Conservation (phyloP, 331 rosid genomes). For the Saraca asoca region DNA sequence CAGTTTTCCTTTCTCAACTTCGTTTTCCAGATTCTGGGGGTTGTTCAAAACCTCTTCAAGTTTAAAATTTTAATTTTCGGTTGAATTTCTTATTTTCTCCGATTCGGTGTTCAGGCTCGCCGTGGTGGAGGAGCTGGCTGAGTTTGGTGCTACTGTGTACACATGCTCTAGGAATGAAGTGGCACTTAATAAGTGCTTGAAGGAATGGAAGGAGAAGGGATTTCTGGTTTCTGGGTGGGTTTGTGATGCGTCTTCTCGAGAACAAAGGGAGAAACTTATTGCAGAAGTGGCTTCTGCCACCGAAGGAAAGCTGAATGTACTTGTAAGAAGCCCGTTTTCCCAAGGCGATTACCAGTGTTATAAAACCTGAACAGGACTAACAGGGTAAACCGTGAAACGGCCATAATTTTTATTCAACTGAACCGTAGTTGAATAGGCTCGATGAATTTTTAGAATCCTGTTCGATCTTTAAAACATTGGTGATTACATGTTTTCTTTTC, state of each 20-base stretch:
- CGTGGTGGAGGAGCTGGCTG: slow-evolving; percentile 57
- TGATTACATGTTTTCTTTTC: no score
- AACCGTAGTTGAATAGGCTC: no score
- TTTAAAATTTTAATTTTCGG: background rate
- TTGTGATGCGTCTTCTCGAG: slow-evolving; percentile 44
- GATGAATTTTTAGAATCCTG: no score
- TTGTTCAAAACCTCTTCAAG: background rate
- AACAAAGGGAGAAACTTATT: slow-evolving; percentile 47
- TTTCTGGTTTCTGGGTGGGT: slow-evolving; percentile 48
- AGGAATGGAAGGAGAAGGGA: slow-evolving; percentile 45
- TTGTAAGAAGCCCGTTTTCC: slow-evolving; percentile 39
- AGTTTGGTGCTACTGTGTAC: slow-evolving; percentile 47
- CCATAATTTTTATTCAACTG: no score
- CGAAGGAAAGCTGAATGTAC: slow-evolving; percentile 48
- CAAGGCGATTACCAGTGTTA: no score
- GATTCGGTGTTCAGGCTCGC: slow-evolving; percentile 40
- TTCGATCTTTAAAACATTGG: no score
- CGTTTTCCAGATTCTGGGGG: no score
- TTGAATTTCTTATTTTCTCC: background rate
- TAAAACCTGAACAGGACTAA: no score
- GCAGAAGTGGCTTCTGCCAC: slow-evolving; percentile 37
- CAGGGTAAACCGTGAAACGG: no score
- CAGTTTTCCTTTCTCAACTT: no score
- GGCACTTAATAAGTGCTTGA: slow-evolving; percentile 37
- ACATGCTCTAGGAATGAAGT: slow-evolving; percentile 51